Base-by-base conservation (phyloP, 331 rosid species). In the Spiraea crenata region DNA sequence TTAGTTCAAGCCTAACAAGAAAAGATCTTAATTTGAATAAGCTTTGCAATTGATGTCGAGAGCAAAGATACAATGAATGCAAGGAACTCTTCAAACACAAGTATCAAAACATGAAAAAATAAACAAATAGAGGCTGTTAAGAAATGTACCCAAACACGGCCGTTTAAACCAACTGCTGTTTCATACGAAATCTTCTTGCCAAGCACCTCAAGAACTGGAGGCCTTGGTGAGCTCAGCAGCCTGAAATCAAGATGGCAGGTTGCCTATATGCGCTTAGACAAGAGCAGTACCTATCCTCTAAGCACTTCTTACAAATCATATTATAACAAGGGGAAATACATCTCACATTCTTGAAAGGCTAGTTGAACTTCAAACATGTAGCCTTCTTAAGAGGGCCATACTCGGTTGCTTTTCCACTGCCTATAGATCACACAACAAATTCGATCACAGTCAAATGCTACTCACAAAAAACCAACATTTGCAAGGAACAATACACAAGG, bases 151-250 rank as follows among this genome's bases (percentile, higher is more conserved):
- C 97, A 93, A 82, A 86, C 99, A 58, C 97, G 97, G 64, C 96
- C 95, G 69, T 93, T 93, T 64, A 91, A 74, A 70, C 99, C 97
- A 74, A 83, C 80, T 63, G 96, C 97, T 61, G 82, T 89, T 82
- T 93, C 97, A 57, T 87, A 91, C 37, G 99, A 91, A 79, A 91
- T 65, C 76, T 91, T 91, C 90, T 87, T 91, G 85, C 97, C 99
- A n/a, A 93, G 76, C 39, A 75, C 85, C 15, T 80, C 96, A 42
- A 93, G 97, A 72, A 89, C 89, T 0, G 99, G 92, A 87, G 92
- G 85, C 20, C 91, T 73, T 9, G 97, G 97, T 9, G 89, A 82
- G 78, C 92, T 85, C 64, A 93, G 86, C 65, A 90, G 80, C 90
- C 97, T 90, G 77, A 62, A 73, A 57, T 65, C 63, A 65, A 65